Evolutionary conservation across 768 basidiomycete species (phyloP).

Genomic region (Boletus sp.): DNA sequence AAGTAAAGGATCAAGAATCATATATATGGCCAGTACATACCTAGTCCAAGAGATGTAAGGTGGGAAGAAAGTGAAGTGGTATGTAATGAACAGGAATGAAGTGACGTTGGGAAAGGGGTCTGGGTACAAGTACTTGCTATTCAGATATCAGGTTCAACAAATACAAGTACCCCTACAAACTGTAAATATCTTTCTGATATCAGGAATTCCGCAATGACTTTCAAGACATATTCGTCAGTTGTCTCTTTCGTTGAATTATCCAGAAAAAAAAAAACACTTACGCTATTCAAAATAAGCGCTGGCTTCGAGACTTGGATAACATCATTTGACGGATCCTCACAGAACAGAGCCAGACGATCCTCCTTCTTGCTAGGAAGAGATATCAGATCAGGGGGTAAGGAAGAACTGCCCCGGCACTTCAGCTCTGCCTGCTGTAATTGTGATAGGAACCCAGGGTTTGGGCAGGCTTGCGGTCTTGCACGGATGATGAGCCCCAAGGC

Average conservation of each 20-base stretch:
- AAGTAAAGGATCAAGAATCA: neutral
- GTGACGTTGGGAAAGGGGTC: neutral
- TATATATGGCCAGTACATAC: neutral
- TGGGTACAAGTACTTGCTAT: neutral
- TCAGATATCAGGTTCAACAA: neutral
- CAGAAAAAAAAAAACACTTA: neutral
- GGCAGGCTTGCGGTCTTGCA: conserved; percentile 4
- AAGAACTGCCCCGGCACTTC: neutral
- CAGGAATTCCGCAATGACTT: neutral
- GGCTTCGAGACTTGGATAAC: neutral
- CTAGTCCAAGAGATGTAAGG: neutral
- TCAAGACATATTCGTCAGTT: neutral
- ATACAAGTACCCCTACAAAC: neutral
- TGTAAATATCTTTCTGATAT: neutral
- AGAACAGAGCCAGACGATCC: conserved; percentile 4
- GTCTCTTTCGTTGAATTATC: neutral
- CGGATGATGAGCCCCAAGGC: neutral
- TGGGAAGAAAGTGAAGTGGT: neutral
- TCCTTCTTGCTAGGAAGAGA: conserved; percentile 7
- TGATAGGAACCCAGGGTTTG: conserved; percentile 4
- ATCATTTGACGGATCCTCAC: neutral
- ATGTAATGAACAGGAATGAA: neutral
- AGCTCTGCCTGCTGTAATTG: neutral
- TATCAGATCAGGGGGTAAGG: neutral
- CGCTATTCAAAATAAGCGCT: neutral